Conservation (phyloP, 306 rosid species). For the Carpinus fangiana region DNA sequence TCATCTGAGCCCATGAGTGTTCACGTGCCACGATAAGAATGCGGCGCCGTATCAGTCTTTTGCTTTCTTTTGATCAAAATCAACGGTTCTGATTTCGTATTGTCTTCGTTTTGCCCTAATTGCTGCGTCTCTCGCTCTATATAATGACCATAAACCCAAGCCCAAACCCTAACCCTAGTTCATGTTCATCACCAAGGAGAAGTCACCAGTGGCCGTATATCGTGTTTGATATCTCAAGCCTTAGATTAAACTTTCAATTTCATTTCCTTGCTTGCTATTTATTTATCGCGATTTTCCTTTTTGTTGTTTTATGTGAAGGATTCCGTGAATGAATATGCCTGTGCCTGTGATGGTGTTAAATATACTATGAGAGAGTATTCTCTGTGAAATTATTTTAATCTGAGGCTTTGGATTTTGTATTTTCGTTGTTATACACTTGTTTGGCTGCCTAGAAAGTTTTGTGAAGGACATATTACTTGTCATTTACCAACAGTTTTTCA, state of each 20-base stretch:
- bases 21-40: not conserved
- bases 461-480: too few relatives aligned
- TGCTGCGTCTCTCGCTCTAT: conserved; percentile 14
- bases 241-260: not conserved
- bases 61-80: too few relatives aligned
- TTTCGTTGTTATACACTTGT: not conserved
- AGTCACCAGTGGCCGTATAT: too few relatives aligned
- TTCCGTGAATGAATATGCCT: not conserved
- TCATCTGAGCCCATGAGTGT: not conserved
- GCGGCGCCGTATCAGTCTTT: too few relatives aligned
- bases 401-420: conserved; percentile 54
- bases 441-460: not conserved
- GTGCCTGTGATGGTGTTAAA: conserved; percentile 74
- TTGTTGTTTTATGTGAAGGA: too few relatives aligned
- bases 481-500: not conserved
- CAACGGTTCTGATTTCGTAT: conserved; percentile 18
- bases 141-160: not conserved
- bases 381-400: conserved; percentile 50
- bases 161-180: conserved; percentile 6
- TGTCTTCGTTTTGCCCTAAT: conserved; percentile 4
- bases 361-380: conserved; percentile 60
- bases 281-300: not conserved
- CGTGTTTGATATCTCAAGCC: not conserved
- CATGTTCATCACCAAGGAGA: too few relatives aligned
- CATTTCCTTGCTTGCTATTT: not conserved